Base-by-base conservation (phyloP, 1,139 yeast species). In the Yamadazyma siamensis region DNA sequence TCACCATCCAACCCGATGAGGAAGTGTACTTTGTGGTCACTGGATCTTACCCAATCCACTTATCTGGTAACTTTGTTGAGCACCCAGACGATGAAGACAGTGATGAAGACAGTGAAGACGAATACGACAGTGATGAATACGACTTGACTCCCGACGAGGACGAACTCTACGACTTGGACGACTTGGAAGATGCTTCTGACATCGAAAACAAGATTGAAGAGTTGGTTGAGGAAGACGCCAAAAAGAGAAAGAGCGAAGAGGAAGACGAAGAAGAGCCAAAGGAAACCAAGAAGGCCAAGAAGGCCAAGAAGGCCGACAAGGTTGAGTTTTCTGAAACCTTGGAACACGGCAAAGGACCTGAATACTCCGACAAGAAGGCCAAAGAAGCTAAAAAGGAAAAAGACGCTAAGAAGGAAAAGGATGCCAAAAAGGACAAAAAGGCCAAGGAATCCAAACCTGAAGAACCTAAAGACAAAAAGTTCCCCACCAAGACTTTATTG, bases 101-200 rank as follows among this genome's bases (percentile, higher is more conserved):
- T 35, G 77, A 66, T 30, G 75, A 71, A 29, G 69, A 60, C 27
- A 67, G 57, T 26, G 68, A 68, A 35, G 78, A 68, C 20, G 77
- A 73, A 17, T 65, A 70, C 43, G 80, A 71, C 43, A 75, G 71
- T 34, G 89, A 80, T 35, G 95, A 84, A 47, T 86, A 85, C 57
- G 94, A 87, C 59, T 73, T 86, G 56, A 80, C 94, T 36, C 95
- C 95, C 39, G 95, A 86, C 65, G 95, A 87, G 65, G 96, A 87
- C 54, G 96, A 87, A 61, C 62, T 85, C 42, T 71, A 69, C 44
- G 84, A 78, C 46, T 62, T 76, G 50, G 83, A 77, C 41, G 81
- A 75, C 43, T 65, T 78, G 47, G 86, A 80, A 58, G 68, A 69
- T 40, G 74, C 67, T 40, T 74, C 75, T 24, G 78, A 73, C 39